phyloP scores from a whole-genome alignment of 306 rosid genomes.

The Rosa chinensis region DNA sequence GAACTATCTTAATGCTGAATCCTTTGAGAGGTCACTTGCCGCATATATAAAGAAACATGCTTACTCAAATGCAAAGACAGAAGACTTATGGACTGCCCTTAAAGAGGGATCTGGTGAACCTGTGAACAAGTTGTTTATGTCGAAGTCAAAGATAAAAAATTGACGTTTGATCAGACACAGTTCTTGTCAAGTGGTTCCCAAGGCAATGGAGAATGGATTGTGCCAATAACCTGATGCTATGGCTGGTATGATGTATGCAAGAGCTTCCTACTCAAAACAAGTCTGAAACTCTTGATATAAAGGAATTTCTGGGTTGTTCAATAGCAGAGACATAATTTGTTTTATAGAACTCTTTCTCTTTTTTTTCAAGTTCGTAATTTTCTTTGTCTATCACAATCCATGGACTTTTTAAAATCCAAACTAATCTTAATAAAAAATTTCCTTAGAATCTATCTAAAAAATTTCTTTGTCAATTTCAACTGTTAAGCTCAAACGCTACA shows the following conservation, averaged over 20 bases:
- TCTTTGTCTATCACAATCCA: no score
- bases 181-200: slow-evolving; percentile 77
- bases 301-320: slow-evolving; percentile 45
- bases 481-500: no score
- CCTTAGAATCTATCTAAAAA: no score
- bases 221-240: slow-evolving; percentile 26
- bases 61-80: slow-evolving; percentile 81
- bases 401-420: no score
- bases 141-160: slow-evolving; percentile 50
- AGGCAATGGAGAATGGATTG: slow-evolving; percentile 54
- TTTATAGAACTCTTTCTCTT: no score
- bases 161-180: slow-evolving; percentile 87
- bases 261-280: slow-evolving; percentile 68
- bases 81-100: slow-evolving; percentile 92
- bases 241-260: slow-evolving; percentile 67
- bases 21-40: slow-evolving; percentile 90
- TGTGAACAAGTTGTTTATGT: slow-evolving; percentile 81
- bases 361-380: no score
- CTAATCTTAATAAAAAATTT: no score
- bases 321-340: not conserved
- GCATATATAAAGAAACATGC: slow-evolving; percentile 76
- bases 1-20: slow-evolving; percentile 84
- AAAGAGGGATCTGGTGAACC: slow-evolving; percentile 94
- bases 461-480: no score
- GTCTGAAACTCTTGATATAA: slow-evolving; percentile 54